These are phyloP conservation scores for Lipomyces yamadae DNA, from an alignment of 805 yeast species.

Conservation along the genomic window DNA sequence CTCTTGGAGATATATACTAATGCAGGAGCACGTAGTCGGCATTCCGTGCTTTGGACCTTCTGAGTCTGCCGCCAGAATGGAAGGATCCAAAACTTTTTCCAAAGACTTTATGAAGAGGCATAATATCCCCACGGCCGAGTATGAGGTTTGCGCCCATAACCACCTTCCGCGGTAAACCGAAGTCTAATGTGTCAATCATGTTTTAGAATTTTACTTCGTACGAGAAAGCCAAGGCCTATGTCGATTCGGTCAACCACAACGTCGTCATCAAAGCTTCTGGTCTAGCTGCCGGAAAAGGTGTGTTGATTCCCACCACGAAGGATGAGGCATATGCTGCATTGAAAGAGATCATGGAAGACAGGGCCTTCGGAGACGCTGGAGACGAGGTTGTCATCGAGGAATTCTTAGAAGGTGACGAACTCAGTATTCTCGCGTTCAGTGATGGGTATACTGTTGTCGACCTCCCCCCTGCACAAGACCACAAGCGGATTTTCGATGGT, in stretches of 20 bases:
- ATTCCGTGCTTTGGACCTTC: constrained; percentile 98
- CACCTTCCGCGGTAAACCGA: background rate
- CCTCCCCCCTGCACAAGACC: constrained; percentile 98
- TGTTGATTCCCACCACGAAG: constrained; percentile 81
- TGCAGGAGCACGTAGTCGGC: constrained; percentile 57
- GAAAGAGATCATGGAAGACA: constrained; percentile 85
- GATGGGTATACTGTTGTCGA: constrained; percentile 92
- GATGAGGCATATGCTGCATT: constrained; percentile 86
- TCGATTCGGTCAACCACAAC: constrained; percentile 66
- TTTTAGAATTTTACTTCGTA: constrained; percentile 68
- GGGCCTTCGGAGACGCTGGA: constrained; percentile 91
- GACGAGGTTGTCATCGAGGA: constrained; percentile 95
- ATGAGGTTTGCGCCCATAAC: constrained; percentile 47
- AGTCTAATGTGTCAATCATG: background rate
- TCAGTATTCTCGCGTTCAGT: constrained; percentile 85
- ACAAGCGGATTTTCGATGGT: constrained; percentile 91
- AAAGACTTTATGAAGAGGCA: constrained; percentile 92
- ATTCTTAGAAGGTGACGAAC: constrained; percentile 94
- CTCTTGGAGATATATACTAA: background rate
- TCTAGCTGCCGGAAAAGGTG: constrained; percentile 99
- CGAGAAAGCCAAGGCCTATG: constrained; percentile 74
- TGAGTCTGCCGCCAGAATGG: constrained; percentile 87
- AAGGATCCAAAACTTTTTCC: constrained; percentile 94
- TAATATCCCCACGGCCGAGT: constrained; percentile 92
- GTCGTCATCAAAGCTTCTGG: constrained; percentile 97